phyloP scores from a whole-genome alignment of 1,139 yeast species.

The Debaryomyces udenii region DNA sequence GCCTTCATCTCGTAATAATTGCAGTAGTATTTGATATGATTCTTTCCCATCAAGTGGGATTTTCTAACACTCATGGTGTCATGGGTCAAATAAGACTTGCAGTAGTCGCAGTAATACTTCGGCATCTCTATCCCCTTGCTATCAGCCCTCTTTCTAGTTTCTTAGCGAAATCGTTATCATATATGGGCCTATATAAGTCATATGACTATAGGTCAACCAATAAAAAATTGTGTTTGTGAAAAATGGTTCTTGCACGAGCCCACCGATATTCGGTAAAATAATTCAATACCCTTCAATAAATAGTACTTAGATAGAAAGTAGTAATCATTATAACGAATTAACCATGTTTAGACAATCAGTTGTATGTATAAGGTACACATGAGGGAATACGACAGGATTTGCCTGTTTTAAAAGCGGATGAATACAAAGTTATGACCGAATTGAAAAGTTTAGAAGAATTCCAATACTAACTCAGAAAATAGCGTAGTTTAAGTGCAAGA shows the following conservation, averaged over 20 bases:
- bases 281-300: slow-evolving; percentile 11
- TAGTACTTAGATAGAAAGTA: background rate
- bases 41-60: slow-evolving; percentile 78
- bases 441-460: background rate
- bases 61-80: slow-evolving; percentile 86
- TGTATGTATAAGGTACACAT: slow-evolving; percentile 29
- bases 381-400: background rate
- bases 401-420: background rate
- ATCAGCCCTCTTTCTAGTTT: background rate
- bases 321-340: slow-evolving; percentile 8
- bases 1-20: slow-evolving; percentile 72
- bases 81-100: slow-evolving; percentile 84
- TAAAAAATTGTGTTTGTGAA: slow-evolving; percentile 9
- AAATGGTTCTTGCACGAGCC: slow-evolving; percentile 16
- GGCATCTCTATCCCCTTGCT: slow-evolving; percentile 40
- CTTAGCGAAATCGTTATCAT: slow-evolving; percentile 2
- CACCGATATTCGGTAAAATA: slow-evolving; percentile 25
- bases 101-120: slow-evolving; percentile 82
- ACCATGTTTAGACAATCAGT: slow-evolving; percentile 48
- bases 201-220: slow-evolving; percentile 12
- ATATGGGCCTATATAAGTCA: slow-evolving; percentile 6
- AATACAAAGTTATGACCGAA: background rate
- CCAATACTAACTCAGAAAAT: slow-evolving; percentile 20
- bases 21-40: slow-evolving; percentile 74
- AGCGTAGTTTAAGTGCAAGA: slow-evolving; percentile 39